Evolutionary conservation across 257 asterid genomes (phyloP), one percentile per base, ranked within the genome.

Genomic region (Petrea volubilis): DNA sequence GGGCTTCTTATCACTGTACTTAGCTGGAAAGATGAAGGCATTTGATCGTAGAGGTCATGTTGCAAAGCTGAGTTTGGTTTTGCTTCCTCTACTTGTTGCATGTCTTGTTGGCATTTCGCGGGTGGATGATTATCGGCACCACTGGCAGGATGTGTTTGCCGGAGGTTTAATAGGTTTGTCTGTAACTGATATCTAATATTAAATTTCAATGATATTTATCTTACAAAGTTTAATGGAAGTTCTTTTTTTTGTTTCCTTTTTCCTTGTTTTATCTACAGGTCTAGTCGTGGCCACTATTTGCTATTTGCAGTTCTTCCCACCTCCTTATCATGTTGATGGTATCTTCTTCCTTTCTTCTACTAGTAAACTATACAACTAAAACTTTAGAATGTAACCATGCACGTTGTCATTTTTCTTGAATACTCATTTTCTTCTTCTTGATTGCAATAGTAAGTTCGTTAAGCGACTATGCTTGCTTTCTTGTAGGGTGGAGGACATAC

Each of bases 241-340:
- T 36, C 52, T n/a, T 8, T 6, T 55, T 41, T 67, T 60, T 58
- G 7, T 33, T 2, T 33, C 3, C 7, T 2, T 33, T 7, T 33
- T 33, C 7, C 7, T 33, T 7, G 38, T 2, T 33, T 33, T 33
- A n/a, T 46, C 49, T 51, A 78, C 86, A 91, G 97, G 95, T 77
- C 77, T 81, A 10, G 79, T 80, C 33, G 87, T 87, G 24, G 90
- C 93, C 73, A 76, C 79, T 15, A 67, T 89, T 61, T 91, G 96
- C 90, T 91, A 89, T 77, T 76, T 89, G 93, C 95, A 91, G 85
- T 91, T 91, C 80, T 89, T 89, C 78, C 97, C 95, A 36, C 91
- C 97, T 13, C 97, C 97, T 7, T 83, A 89, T 78, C 93, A 87
- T 24, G 77, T 71, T 8, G 76, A 84, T 17, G 97, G 97, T 91